Conservation (phyloP, 2,329 filamentous ascomycete species). For the Simplicillium aogashimaense region DNA sequence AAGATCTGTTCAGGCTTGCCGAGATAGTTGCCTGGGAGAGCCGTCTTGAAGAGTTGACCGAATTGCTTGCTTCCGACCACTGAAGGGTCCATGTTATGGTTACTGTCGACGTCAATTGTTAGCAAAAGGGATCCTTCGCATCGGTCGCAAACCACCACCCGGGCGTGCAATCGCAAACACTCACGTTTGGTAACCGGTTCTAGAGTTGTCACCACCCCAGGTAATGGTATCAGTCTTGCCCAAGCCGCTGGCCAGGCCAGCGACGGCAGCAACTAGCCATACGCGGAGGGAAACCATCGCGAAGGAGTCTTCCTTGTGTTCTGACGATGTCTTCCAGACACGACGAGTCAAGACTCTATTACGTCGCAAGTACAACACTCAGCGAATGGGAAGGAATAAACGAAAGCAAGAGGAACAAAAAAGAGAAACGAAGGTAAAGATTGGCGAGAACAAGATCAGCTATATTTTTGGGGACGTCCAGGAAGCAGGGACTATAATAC, state of each 20-base stretch:
- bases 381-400: not conserved
- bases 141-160: not conserved
- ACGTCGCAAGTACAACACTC: not conserved
- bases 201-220: conserved; percentile 47
- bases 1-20: conserved; percentile 39
- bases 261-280: conserved; percentile 20
- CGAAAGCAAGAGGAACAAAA: not conserved
- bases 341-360: not conserved
- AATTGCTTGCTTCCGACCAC: conserved; percentile 46
- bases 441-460: not conserved
- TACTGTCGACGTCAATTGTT: conserved; percentile 17
- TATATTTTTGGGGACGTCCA: no score
- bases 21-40: conserved; percentile 41
- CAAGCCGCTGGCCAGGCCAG: conserved; percentile 22
- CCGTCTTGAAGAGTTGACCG: conserved; percentile 41
- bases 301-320: not conserved
- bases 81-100: conserved; percentile 54
- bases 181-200: conserved; percentile 42
- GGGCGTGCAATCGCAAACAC: conserved; percentile 10
- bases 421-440: not conserved
- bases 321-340: conserved; percentile 1
- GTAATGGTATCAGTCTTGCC: conserved; percentile 46
- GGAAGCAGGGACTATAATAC: no score
- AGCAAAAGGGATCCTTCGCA: not conserved
- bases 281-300: conserved; percentile 15